Percentiles rank a stretch among this genome's conserved stretches.
phyloP scores from a whole-genome alignment of 2,329 filamentous ascomycete species.

The Esteya vermicola region DNA sequence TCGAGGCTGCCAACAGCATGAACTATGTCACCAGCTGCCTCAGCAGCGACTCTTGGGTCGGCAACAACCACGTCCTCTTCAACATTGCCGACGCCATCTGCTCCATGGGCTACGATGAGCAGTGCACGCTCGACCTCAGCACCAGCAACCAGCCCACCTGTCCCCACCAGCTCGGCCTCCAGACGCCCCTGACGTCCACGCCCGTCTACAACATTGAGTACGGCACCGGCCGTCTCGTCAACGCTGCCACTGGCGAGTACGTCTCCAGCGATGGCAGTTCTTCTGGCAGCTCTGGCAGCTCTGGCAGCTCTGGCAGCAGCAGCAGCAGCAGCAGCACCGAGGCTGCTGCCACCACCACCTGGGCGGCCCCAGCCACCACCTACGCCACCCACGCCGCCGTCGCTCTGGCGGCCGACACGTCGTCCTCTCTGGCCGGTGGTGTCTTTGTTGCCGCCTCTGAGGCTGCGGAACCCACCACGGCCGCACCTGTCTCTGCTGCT shows the following conservation, averaged over 20 bases:
- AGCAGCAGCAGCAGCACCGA: too few species aligned
- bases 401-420: too few species aligned
- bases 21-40: conserved; percentile 36
- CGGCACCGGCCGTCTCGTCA: conserved; percentile 27
- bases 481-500: too few species aligned
- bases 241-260: conserved; percentile 19
- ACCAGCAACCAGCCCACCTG: conserved; percentile 37
- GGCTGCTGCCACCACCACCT: too few species aligned
- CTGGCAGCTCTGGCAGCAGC: background rate
- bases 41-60: conserved; percentile 37
- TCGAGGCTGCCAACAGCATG: conserved; percentile 43
- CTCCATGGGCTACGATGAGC: conserved; percentile 34
- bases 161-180: conserved; percentile 27
- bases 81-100: conserved; percentile 39
- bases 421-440: too few species aligned
- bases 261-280: too few species aligned
- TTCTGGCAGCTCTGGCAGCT: conserved; percentile 2
- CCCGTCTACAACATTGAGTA: conserved; percentile 39
- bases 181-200: conserved; percentile 18
- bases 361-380: too few species aligned
- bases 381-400: too few species aligned
- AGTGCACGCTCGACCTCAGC: conserved; percentile 23
- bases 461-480: too few species aligned
- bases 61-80: conserved; percentile 34
- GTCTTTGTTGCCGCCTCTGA: too few species aligned